These are phyloP conservation scores for Asterionellopsis glacialis DNA, from an alignment of 108 stramenopile species.

Conservation along the genomic window DNA sequence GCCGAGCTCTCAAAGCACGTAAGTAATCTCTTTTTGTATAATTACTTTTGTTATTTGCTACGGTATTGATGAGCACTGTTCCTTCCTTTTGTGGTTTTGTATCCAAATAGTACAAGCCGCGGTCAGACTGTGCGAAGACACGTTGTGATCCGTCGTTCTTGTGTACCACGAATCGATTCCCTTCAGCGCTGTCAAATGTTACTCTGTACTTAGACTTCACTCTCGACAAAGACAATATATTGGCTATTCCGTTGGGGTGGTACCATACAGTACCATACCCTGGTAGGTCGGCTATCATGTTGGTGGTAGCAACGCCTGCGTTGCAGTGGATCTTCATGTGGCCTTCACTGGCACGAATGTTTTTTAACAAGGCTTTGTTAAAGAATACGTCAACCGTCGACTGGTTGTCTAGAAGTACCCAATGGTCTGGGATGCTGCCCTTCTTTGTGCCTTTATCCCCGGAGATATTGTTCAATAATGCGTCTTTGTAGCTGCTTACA, in stretches of 20 bases:
- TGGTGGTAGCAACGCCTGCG: no score
- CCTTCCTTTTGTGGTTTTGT: background rate
- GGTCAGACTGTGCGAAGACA: background rate
- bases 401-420: slow-evolving; percentile 39
- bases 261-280: no score
- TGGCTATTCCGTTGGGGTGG: no score
- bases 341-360: background rate
- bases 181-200: slow-evolving; percentile 17
- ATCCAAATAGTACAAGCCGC: no score
- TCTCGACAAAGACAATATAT: no score
- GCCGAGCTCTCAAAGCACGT: slow-evolving; percentile 2
- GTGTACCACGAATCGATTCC: slow-evolving; percentile 11
- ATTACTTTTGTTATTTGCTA: no score
- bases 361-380: slow-evolving; percentile 18
- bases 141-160: background rate
- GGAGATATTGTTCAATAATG: no score
- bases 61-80: background rate
- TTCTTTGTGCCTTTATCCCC: no score
- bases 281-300: no score
- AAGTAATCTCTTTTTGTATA: slow-evolving; percentile 5
- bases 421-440: no score
- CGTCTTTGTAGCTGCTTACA: no score
- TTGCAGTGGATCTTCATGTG: slow-evolving; percentile 5
- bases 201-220: slow-evolving; percentile 14
- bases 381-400: slow-evolving; percentile 34